Conservation (phyloP, 257 asterid species). For the Rehmannia glutinosa region DNA sequence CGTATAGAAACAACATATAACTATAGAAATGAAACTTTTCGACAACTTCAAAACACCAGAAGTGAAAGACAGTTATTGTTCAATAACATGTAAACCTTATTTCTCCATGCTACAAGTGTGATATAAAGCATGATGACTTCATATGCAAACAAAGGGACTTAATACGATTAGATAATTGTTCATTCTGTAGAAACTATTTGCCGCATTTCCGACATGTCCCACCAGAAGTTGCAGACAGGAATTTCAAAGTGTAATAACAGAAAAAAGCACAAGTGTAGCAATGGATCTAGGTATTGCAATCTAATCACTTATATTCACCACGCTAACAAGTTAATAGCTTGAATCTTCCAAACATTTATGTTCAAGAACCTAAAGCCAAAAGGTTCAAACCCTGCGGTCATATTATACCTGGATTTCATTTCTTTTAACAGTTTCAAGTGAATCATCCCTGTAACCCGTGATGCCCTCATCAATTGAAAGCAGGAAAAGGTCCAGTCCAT, state of each 20-base stretch:
- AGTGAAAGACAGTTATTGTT: neutral
- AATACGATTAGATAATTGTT: no score
- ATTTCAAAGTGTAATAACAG: neutral
- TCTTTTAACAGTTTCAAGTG: conserved; percentile 96
- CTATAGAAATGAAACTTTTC: neutral
- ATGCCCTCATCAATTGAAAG: conserved; percentile 96
- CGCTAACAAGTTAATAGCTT: neutral
- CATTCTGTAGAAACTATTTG: no score
- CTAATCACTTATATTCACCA: neutral
- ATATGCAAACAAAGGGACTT: no score
- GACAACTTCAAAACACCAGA: neutral
- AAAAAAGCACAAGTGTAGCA: neutral
- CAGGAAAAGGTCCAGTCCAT: conserved; percentile 91
- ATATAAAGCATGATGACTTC: neutral
- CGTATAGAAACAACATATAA: no score
- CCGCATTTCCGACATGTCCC: no score
- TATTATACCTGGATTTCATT: conserved; percentile 83
- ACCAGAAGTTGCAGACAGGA: neutral
- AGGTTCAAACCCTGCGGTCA: neutral
- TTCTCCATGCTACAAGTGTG: neutral
- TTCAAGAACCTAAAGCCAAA: neutral
- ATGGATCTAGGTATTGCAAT: neutral
- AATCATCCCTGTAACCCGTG: conserved; percentile 96
- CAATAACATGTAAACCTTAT: neutral
- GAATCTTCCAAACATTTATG: neutral